Conservation (phyloP, 192 early-diverging fungal genomes). For the Diversispora eburnea region DNA sequence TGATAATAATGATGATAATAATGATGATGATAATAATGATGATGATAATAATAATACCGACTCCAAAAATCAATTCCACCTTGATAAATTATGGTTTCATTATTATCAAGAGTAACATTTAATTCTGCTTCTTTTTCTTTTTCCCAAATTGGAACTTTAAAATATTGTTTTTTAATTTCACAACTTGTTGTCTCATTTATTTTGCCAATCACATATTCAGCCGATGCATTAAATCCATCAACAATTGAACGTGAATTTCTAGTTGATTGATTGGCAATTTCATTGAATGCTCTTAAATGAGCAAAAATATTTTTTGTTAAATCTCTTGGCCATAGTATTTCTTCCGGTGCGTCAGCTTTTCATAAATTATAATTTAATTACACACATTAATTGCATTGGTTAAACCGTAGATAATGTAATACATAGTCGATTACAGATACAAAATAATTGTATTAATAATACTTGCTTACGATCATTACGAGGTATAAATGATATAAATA, state of each 20-base stretch:
- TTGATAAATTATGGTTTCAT: constrained; percentile 33
- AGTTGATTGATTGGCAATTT: constrained; percentile 8
- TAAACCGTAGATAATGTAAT: neutral
- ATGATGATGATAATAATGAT: neutral
- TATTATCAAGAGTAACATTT: constrained; percentile 26
- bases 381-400: neutral
- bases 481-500: neutral
- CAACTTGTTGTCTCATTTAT: constrained; percentile 40
- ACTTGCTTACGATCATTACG: neutral
- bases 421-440: neutral
- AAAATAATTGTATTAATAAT: neutral
- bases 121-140: constrained; percentile 37
- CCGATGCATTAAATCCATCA: constrained; percentile 49
- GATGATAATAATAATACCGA: constrained; percentile 22
- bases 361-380: too few species aligned
- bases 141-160: constrained; percentile 49
- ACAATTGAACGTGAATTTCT: constrained; percentile 38
- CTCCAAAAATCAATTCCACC: constrained; percentile 48
- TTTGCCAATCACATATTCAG: constrained; percentile 57
- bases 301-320: constrained; percentile 4
- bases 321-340: neutral
- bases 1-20: too few species aligned
- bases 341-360: neutral
- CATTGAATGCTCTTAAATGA: constrained; percentile 9
- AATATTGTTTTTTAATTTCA: constrained; percentile 46